phyloP scores from a whole-genome alignment of 495 filamentous ascomycete species.

The Beverwykella pulmonaria region DNA sequence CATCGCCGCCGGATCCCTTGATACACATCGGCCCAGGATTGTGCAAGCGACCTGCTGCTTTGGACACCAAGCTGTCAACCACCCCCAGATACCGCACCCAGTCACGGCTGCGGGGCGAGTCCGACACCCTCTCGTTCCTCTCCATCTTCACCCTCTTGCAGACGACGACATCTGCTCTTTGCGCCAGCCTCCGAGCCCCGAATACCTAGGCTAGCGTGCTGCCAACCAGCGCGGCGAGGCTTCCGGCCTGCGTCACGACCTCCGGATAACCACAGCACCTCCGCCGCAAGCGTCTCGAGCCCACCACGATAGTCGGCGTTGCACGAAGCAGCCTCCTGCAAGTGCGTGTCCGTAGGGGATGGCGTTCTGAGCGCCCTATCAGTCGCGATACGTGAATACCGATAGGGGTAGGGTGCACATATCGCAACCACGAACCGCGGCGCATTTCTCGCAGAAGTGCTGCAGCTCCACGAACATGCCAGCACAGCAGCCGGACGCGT shows the following conservation, averaged over 20 bases:
- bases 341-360: conserved; percentile 2
- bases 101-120: background rate
- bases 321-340: conserved; percentile 4
- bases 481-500: conserved; percentile 16
- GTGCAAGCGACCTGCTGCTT: conserved; percentile 26
- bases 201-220: background rate
- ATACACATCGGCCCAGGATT: background rate
- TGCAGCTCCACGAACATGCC: conserved; percentile 15
- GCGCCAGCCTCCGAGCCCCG: background rate
- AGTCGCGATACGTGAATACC: background rate
- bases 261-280: conserved; percentile 2
- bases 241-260: conserved; percentile 9
- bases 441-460: background rate
- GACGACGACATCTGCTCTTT: conserved; percentile 2
- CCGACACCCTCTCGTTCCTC: background rate
- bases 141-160: background rate
- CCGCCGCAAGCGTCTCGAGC: background rate
- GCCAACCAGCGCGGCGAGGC: background rate
- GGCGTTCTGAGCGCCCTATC: background rate
- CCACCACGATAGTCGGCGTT: background rate
- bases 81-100: background rate
- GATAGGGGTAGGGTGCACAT: background rate
- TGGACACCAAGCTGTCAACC: conserved; percentile 17
- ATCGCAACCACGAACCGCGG: background rate
- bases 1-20: background rate